phyloP scores from a whole-genome alignment of 108 stramenopile genomes.

The Stephanodiscus minutulus region DNA sequence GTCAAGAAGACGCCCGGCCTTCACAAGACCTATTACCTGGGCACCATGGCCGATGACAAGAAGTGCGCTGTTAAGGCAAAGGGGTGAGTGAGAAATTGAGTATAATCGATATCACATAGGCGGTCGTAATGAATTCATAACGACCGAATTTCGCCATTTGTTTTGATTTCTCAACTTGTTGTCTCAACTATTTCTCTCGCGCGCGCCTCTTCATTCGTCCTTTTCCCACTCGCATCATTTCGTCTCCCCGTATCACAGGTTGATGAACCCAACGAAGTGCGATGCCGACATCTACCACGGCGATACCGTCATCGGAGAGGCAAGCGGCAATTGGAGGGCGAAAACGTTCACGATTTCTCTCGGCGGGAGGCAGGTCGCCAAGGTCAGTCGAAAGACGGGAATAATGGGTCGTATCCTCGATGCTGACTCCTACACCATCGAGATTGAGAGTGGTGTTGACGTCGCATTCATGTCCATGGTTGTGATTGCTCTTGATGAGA shows the following conservation, averaged over 20 bases:
- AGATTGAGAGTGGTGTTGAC: constrained; percentile 13
- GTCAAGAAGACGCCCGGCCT: constrained; percentile 10
- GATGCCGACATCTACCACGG: constrained; percentile 21
- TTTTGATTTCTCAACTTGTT: not conserved
- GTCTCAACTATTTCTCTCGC: not conserved
- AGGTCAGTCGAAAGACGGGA: constrained; percentile 11
- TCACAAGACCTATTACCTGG: constrained; percentile 5
- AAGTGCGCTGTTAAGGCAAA: constrained; percentile 17
- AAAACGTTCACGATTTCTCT: constrained; percentile 19
- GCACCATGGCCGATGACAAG: constrained; percentile 17
- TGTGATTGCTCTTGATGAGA: constrained; percentile 16
- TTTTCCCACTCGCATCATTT: not conserved
- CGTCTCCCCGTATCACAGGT: not conserved
- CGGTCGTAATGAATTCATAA: no score
- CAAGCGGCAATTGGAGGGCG: constrained; percentile 26
- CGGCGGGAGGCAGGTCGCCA: constrained; percentile 6
- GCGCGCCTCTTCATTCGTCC: no score
- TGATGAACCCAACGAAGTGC: constrained; percentile 22
- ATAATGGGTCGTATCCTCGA: constrained; percentile 2
- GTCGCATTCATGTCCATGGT: constrained; percentile 14
- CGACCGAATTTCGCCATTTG: not conserved
- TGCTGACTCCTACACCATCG: constrained; percentile 15
- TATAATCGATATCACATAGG: not conserved
- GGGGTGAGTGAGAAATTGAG: not conserved
- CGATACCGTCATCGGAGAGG: constrained; percentile 15